Percentiles rank a stretch among this genome's conserved stretches.
phyloP scores from a whole-genome alignment of 192 early-diverging fungal species.

The Geosiphon pyriformis region DNA sequence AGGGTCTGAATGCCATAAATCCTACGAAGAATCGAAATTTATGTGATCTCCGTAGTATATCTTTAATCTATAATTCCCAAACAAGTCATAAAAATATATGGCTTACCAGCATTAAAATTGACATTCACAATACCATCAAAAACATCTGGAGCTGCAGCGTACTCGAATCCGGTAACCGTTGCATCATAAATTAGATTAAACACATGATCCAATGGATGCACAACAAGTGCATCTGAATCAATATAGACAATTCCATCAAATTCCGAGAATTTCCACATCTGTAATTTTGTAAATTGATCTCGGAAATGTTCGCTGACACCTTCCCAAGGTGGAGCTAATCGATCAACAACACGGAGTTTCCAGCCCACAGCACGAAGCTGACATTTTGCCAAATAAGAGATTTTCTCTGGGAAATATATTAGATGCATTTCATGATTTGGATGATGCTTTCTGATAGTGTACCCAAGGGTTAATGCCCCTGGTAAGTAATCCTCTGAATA shows the following conservation, averaged over 20 bases:
- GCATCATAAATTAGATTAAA: not conserved
- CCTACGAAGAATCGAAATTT: too few relatives aligned
- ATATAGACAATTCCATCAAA: constrained; percentile 7
- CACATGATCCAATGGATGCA: not conserved
- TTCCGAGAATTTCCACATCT: constrained; percentile 1
- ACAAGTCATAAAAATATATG: not conserved
- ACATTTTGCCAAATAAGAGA: not conserved
- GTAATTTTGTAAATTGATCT: constrained; percentile 15
- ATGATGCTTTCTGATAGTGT: constrained; percentile 11
- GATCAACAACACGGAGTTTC: not conserved
- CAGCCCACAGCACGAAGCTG: not conserved
- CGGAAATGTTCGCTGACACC: not conserved
- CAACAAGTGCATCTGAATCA: constrained; percentile 1
- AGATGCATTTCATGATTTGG: constrained; percentile 13
- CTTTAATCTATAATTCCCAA: too few relatives aligned
- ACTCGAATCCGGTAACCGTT: not conserved
- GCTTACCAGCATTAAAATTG: constrained; percentile 10
- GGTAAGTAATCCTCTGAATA: not conserved
- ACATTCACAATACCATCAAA: not conserved
- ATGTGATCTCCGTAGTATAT: too few relatives aligned
- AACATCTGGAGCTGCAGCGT: constrained; percentile 4
- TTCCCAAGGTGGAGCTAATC: constrained; percentile 8
- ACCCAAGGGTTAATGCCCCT: not conserved
- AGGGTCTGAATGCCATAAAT: constrained; percentile 8
- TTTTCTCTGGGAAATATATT: not conserved